Conservation (phyloP, 2,329 filamentous ascomycete genomes). For the Paecilomyces niveus region DNA sequence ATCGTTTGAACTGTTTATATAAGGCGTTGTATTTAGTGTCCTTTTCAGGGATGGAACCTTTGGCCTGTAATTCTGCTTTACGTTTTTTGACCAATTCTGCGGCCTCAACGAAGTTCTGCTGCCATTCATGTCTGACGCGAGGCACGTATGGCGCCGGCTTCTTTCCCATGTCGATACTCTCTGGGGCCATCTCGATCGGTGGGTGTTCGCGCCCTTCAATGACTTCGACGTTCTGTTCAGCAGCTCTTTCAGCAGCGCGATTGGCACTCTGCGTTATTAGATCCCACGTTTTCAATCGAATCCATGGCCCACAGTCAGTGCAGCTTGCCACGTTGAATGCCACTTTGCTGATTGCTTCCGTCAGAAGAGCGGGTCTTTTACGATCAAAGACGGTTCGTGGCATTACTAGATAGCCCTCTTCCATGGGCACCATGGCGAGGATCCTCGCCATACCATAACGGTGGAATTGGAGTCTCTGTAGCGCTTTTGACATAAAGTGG, state of each 20-base stretch:
- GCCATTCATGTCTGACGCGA: constrained; percentile 31
- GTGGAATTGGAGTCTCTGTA: constrained; percentile 56
- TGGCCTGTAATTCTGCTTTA: neutral
- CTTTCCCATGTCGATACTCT: constrained; percentile 9
- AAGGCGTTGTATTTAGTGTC: constrained; percentile 13
- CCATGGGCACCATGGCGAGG: constrained; percentile 62
- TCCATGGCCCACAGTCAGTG: constrained; percentile 21
- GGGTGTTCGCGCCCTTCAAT: constrained; percentile 22
- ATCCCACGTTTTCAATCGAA: constrained; percentile 18
- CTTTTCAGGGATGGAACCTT: constrained; percentile 7
- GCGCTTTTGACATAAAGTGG: constrained; percentile 51
- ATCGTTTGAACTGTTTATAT: constrained; percentile 5
- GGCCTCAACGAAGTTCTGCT: constrained; percentile 16
- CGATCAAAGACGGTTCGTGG: constrained; percentile 53
- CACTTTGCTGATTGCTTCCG: constrained; percentile 44
- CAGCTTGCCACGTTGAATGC: constrained; percentile 49
- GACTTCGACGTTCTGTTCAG: constrained; percentile 19
- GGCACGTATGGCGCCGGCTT: constrained; percentile 19
- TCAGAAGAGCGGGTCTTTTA: constrained; percentile 51
- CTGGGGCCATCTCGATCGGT: constrained; percentile 17
- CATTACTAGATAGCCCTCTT: constrained; percentile 53
- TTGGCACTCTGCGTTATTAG: constrained; percentile 15
- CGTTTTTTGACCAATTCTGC: constrained; percentile 7
- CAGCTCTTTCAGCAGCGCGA: constrained; percentile 22
- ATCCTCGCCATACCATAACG: constrained; percentile 72